Evolutionary conservation across 2,329 filamentous ascomycete genomes (phyloP).

Genomic region (Diaporthe helianthi): DNA sequence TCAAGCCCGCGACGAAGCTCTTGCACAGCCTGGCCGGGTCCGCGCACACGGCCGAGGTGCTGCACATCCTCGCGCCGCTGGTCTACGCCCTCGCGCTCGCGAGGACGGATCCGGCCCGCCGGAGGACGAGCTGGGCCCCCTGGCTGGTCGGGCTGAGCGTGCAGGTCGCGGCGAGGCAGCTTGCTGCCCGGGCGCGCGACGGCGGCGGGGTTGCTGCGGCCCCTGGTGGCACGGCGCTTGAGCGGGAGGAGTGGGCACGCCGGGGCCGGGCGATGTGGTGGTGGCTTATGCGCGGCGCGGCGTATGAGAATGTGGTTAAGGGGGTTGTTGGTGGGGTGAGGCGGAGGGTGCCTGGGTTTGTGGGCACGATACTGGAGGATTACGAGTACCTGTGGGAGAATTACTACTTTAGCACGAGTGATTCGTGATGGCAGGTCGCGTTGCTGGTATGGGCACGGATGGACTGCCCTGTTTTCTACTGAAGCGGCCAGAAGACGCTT

Average conservation of each 20-base stretch:
- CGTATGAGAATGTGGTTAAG: conserved; percentile 91
- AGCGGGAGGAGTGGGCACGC: conserved; percentile 88
- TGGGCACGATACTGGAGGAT: conserved; percentile 88
- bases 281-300: conserved; percentile 97
- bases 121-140: conserved; percentile 80
- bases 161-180: conserved; percentile 87
- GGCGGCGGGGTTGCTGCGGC: background rate
- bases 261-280: conserved; percentile 90
- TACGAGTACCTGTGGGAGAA: conserved; percentile 99
- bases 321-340: conserved; percentile 75
- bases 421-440: conserved; percentile 34
- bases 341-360: conserved; percentile 78
- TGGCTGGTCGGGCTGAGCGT: conserved; percentile 88
- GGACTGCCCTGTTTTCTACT: background rate
- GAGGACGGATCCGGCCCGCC: conserved; percentile 55
- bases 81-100: conserved; percentile 86
- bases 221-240: conserved; percentile 77
- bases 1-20: conserved; percentile 87
- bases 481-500: background rate
- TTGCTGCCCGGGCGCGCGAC: conserved; percentile 46
- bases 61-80: conserved; percentile 90
- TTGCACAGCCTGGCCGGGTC: conserved; percentile 81
- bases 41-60: conserved; percentile 80
- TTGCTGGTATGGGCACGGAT: background rate
- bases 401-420: conserved; percentile 82